Conservation (phyloP, 2,329 filamentous ascomycete species). For the Mariannaea sp. region DNA sequence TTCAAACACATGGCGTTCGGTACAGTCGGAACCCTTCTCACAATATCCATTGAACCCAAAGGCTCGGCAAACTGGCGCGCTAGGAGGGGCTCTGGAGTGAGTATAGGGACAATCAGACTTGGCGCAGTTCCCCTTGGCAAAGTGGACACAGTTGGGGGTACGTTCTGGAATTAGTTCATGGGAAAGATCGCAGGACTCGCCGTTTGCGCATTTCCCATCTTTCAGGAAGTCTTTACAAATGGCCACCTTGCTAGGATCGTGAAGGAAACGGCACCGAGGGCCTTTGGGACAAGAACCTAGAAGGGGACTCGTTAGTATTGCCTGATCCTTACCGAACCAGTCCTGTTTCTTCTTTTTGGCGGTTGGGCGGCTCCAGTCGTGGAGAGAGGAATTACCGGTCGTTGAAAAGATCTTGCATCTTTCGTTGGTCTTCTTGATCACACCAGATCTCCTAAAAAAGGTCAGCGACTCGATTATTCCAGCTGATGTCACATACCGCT, state of each 20-base stretch:
- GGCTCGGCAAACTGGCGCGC: conserved; percentile 77
- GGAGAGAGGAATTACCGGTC: conserved; percentile 66
- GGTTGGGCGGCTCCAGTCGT: conserved; percentile 31
- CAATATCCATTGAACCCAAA: conserved; percentile 92
- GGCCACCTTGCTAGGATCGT: conserved; percentile 85
- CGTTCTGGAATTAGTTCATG: conserved; percentile 84
- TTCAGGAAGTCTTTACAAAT: conserved; percentile 87
- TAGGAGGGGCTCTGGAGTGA: conserved; percentile 78
- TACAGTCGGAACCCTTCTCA: conserved; percentile 76
- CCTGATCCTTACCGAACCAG: conserved; percentile 46
- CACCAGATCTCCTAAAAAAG: conserved; percentile 52
- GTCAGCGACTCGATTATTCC: conserved; percentile 45
- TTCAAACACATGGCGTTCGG: conserved; percentile 86
- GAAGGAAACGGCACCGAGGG: conserved; percentile 76
- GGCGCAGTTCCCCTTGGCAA: conserved; percentile 85
- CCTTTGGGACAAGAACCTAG: conserved; percentile 86
- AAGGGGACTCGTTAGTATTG: conserved; percentile 49
- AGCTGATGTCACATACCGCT: conserved; percentile 64
- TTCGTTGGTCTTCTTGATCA: conserved; percentile 70
- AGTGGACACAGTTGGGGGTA: conserved; percentile 87
- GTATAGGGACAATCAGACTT: conserved; percentile 86
- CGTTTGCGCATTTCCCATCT: conserved; percentile 76
- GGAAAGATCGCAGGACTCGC: conserved; percentile 85
- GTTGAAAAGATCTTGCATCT: conserved; percentile 74
- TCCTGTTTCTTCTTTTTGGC: conserved; percentile 30